Conservation (phyloP, 805 yeast genomes). For the Cyberlindnera sargentensis region DNA sequence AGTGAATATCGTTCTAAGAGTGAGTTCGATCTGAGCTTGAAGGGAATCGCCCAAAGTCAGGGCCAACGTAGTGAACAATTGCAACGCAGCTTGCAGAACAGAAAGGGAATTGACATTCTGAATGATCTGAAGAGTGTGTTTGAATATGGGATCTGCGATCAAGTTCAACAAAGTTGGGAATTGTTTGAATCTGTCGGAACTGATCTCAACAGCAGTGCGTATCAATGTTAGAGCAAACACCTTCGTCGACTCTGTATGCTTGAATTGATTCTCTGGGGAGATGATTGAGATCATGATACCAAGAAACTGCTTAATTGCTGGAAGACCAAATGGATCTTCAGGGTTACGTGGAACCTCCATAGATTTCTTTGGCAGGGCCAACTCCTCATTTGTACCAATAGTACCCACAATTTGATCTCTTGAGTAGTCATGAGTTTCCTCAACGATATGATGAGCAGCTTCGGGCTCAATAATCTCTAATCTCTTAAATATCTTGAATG, state of each 20-base stretch:
- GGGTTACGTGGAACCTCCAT: constrained; percentile 20
- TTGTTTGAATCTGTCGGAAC: constrained; percentile 52
- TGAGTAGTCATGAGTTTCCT: constrained; percentile 39
- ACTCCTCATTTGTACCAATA: constrained; percentile 45
- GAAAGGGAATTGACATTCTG: constrained; percentile 68
- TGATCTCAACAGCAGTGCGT: constrained; percentile 72
- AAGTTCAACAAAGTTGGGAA: constrained; percentile 63
- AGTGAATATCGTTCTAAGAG: constrained; percentile 56
- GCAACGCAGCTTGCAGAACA: constrained; percentile 67
- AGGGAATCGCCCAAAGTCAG: constrained; percentile 58
- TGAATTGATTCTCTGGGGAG: constrained; percentile 74
- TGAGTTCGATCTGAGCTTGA: constrained; percentile 75
- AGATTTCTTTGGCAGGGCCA: constrained; percentile 18
- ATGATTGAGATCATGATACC: constrained; percentile 72
- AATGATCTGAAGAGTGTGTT: constrained; percentile 73
- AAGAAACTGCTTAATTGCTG: constrained; percentile 70
- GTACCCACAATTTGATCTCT: constrained; percentile 46
- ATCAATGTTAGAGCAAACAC: constrained; percentile 74
- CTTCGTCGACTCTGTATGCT: constrained; percentile 82
- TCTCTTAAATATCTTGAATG: constrained; percentile 59
- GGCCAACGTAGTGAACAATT: constrained; percentile 65
- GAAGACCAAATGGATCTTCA: constrained; percentile 54
- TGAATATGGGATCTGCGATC: constrained; percentile 77
- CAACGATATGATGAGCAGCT: constrained; percentile 31
- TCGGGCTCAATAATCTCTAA: constrained; percentile 49